These are phyloP conservation scores for Phylloporus arenicola DNA, from an alignment of 768 basidiomycete genomes.

Conservation along the genomic window DNA sequence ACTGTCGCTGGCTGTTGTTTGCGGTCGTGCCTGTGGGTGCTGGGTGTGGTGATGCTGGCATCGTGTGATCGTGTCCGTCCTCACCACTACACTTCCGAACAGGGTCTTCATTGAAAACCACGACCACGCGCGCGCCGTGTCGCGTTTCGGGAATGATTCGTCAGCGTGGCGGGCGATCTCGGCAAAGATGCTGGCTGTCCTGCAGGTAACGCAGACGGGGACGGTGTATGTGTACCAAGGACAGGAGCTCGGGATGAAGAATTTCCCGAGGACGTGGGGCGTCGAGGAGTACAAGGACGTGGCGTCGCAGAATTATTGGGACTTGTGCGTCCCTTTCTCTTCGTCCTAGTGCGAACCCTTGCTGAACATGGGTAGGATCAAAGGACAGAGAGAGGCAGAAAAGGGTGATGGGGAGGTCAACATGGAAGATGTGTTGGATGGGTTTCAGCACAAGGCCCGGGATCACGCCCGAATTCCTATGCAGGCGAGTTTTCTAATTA, in stretches of 20 bases:
- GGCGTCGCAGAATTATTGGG: constrained; percentile 55
- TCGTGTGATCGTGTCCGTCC: constrained; percentile 15
- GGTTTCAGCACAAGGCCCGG: constrained; percentile 52
- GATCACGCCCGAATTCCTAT: constrained; percentile 45
- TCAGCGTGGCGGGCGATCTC: constrained; percentile 51
- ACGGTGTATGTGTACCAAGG: constrained; percentile 74
- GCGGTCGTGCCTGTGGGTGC: no score
- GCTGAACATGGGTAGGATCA: constrained; percentile 28
- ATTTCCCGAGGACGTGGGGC: constrained; percentile 56
- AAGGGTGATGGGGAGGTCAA: constrained; percentile 35
- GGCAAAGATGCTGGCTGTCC: constrained; percentile 59
- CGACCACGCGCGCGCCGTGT: constrained; percentile 59
- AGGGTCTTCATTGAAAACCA: constrained; percentile 70
- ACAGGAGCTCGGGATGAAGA: constrained; percentile 64
- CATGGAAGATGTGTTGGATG: constrained; percentile 52
- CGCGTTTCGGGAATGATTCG: constrained; percentile 60
- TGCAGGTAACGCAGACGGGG: constrained; percentile 58
- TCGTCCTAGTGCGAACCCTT: neutral
- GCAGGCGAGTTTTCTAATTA: constrained; percentile 40
- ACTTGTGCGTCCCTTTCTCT: constrained; percentile 34
- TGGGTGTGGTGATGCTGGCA: constrained; percentile 3
- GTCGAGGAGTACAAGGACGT: constrained; percentile 67
- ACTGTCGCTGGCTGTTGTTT: no score
- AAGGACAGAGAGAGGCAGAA: constrained; percentile 30
- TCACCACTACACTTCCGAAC: neutral